Base-by-base conservation (phyloP, 1,284 basidiomycete species). In the Microbotryum lychnidis-dioicae region DNA sequence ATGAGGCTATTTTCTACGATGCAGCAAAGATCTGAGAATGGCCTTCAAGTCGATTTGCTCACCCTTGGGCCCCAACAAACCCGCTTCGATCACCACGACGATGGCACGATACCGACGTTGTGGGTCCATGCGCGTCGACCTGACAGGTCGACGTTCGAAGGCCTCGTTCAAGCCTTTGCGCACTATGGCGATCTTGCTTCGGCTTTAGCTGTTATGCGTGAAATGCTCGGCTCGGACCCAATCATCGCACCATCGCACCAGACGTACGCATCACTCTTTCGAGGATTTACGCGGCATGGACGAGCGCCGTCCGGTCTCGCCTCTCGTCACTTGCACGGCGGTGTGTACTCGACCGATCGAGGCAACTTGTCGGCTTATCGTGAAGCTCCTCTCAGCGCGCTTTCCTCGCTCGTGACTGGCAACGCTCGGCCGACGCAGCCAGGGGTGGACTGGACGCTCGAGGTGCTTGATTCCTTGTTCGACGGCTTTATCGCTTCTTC, bases 221-320 rank as follows among this genome's bases (percentile, higher is more conserved):
- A 62, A 20, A 51, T 64, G 50, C 3, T 60, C 53, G 25, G 20
- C 33, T 14, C 25, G 21, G 10, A 29, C 47, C 37, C 37, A 14
- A 8, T 25, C 14, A 20, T 46, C 37, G 7, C 23, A 21, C 65
- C 65, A 8, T 42, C 50, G 2, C 48, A 56, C 8, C 57, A 58
- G 29, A 56, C 61, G 31, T 69, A 62, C n/a, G 37, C 54, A 9
- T 50, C 51, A 12, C 49, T 69, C 31, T 69, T 67, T 49, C 56
- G 56, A 21, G 61, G 57, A 2, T 67, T 67, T 33, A 66, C 60
- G 7, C 37, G 25, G 5, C 57, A 57, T 54, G 65, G 63, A 37
- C 18, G 10, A 6, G 18, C 33, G n/a, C 42, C 58, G 7, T 50
- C 47, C 16, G 10, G 33, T 33, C 42, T 50, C 50, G 37, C 18